phyloP scores from a whole-genome alignment of 257 asterid genomes.

The Leonotis leonurus region DNA sequence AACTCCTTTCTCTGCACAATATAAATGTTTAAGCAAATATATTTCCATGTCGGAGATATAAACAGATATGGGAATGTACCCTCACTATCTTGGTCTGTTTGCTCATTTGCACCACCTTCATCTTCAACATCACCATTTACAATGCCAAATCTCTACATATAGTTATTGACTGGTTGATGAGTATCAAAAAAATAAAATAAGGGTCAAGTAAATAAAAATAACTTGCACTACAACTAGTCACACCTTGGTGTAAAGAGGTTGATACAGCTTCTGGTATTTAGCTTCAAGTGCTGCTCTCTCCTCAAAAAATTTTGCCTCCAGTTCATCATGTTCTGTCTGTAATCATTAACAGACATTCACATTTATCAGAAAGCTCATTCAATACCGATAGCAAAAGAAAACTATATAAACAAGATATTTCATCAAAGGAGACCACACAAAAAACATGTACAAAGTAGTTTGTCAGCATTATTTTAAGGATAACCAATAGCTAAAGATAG shows the following conservation, averaged over 20 bases:
- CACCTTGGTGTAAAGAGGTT: conserved; percentile 53
- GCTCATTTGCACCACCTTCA: conserved; percentile 25
- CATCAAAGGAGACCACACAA: not conserved
- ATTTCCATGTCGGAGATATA: not conserved
- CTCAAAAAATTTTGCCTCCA: conserved; percentile 51
- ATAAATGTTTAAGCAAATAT: not conserved
- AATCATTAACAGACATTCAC: not conserved
- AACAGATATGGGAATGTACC: conserved; percentile 12
- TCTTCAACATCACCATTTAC: conserved; percentile 49
- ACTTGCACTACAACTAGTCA: not conserved
- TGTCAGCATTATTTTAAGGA: too few species aligned
- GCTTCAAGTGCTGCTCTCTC: conserved; percentile 64
- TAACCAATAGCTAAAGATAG: too few species aligned
- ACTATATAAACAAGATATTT: not conserved
- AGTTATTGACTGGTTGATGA: not conserved
- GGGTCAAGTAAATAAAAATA: not conserved
- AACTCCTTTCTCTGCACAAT: conserved; percentile 55
- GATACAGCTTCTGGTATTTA: conserved; percentile 57
- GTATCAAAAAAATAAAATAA: not conserved
- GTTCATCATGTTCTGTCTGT: conserved; percentile 52
- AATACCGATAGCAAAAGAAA: not conserved
- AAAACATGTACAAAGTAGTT: too few species aligned
- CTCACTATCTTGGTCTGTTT: conserved; percentile 5
- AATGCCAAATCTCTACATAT: conserved; percentile 47
- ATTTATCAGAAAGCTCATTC: not conserved